A percentile compares a stretch with the other conserved stretches of the same genome.
Conservation (phyloP, 1,139 yeast genomes). For the Magnusiomyces clavatus region DNA sequence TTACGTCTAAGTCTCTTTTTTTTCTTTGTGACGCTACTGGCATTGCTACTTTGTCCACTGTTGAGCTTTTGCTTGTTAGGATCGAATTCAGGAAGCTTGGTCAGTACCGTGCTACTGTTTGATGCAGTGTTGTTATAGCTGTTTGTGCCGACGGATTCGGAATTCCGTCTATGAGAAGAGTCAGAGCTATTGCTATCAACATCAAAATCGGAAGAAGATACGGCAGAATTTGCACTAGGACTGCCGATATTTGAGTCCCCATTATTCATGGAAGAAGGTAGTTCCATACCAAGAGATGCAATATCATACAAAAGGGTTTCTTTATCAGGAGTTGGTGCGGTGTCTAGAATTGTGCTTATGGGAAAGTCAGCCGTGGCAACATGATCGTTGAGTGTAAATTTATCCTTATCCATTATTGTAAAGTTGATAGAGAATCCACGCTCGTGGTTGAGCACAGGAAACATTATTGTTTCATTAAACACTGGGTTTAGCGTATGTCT, state of each 20-base stretch:
- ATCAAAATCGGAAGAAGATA: neutral
- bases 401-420: constrained; percentile 75
- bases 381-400: constrained; percentile 71
- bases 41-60: too few relatives aligned
- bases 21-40: too few relatives aligned
- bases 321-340: constrained; percentile 30
- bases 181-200: neutral
- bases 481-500: constrained; percentile 79
- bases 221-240: neutral
- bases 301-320: constrained; percentile 27
- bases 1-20: too few relatives aligned
- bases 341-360: constrained; percentile 40
- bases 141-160: neutral
- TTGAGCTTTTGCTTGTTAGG: neutral
- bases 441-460: constrained; percentile 68
- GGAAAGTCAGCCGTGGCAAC: constrained; percentile 60
- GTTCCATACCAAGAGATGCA: constrained; percentile 13
- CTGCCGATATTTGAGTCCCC: constrained; percentile 5
- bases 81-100: neutral
- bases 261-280: constrained; percentile 1
- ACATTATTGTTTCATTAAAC: constrained; percentile 71
- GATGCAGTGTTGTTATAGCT: neutral
- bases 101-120: neutral
- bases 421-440: constrained; percentile 57
- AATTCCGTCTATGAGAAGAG: neutral